Evolutionary conservation across 1,284 basidiomycete genomes (phyloP).

Genomic region (Microbotryum intermedium): DNA sequence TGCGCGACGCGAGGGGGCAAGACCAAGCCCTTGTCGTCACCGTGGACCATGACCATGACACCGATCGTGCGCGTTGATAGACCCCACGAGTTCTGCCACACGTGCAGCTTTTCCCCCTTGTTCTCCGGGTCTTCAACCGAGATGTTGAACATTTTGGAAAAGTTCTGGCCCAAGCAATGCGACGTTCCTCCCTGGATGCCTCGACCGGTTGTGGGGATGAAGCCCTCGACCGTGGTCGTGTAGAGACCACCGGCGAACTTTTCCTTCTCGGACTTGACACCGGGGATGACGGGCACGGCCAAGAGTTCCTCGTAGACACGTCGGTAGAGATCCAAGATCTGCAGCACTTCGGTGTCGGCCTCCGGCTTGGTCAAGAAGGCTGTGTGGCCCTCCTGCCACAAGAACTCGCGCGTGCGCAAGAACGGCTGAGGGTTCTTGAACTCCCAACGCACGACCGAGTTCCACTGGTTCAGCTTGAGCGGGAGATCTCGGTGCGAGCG

Average conservation of each 20-base stretch:
- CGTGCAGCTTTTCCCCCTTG: slow-evolving; percentile 61
- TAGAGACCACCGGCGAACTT: slow-evolving; percentile 98
- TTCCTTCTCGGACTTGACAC: slow-evolving; percentile 97
- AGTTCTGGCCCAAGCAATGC: slow-evolving; percentile 97
- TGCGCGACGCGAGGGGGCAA: slow-evolving; percentile 91
- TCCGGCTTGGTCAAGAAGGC: slow-evolving; percentile 81
- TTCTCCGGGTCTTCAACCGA: slow-evolving; percentile 74
- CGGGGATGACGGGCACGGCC: slow-evolving; percentile 92
- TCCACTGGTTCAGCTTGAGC: slow-evolving; percentile 97
- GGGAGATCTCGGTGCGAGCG: slow-evolving; percentile 95
- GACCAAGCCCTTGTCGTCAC: slow-evolving; percentile 94
- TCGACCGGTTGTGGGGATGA: slow-evolving; percentile 91
- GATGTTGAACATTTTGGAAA: slow-evolving; percentile 98
- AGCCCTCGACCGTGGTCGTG: slow-evolving; percentile 97
- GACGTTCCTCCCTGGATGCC: slow-evolving; percentile 98
- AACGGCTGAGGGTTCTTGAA: slow-evolving; percentile 99
- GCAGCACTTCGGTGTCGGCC: slow-evolving; percentile 81
- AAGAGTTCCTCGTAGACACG: slow-evolving; percentile 95
- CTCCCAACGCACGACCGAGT: slow-evolving; percentile 98
- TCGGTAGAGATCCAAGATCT: slow-evolving; percentile 93
- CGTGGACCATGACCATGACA: slow-evolving; percentile 99
- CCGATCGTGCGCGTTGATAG: slow-evolving; percentile 92
- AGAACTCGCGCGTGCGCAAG: slow-evolving; percentile 96
- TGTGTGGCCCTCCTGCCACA: slow-evolving; percentile 99
- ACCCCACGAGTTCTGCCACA: slow-evolving; percentile 99